Evolutionary conservation across 495 filamentous ascomycete species (phyloP), one percentile per base, ranked within the genome.

Genomic region (Podospora pseudocomata): DNA sequence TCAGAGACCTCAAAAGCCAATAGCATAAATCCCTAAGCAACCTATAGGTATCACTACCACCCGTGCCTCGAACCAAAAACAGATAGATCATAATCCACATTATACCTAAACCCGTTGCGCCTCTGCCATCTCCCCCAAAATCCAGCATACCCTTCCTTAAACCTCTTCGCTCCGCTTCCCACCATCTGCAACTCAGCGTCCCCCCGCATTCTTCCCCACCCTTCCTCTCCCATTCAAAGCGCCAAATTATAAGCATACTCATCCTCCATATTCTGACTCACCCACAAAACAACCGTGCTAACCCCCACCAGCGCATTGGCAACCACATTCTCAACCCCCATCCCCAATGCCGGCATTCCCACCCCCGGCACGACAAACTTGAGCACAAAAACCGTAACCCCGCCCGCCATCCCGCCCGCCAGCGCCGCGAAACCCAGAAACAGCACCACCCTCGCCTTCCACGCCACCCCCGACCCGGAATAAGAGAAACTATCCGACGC

Each of bases 231-330:
- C 39, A 5, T 65, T 87, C 74, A 97, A 68, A 99, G 85, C 56
- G 94, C 90, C 67, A 99, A 82, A 75, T 93, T 97, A 79, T 99
- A 99, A 63, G 92, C 93, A 77, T 97, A 99, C 79, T 98, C 94
- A 73, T 99, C 96, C 81, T 99, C 96, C 81, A 98, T 97, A 74
- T 97, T 99, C 86, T 99, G 96, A 69, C 91, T 92, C 16, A 99
- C 86, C 96, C 96, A 99, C 7, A 99, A 85, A 3, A 97, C 89
- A 57, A 93, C 87, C 54, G 92, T 91, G 75, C 93, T 96, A 58
- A 96, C 76, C 90, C 96, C 96, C 66, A 97, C 87, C 67, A 96
- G 72, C 18, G 84, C 89, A 81, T 98, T 98, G 2, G 91, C 89
- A 71, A 97, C 82, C 28, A 98, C 87, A 80, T 97, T 97, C 73